Conservation (phyloP, 306 rosid species). For the Ormosia semicastrata region DNA sequence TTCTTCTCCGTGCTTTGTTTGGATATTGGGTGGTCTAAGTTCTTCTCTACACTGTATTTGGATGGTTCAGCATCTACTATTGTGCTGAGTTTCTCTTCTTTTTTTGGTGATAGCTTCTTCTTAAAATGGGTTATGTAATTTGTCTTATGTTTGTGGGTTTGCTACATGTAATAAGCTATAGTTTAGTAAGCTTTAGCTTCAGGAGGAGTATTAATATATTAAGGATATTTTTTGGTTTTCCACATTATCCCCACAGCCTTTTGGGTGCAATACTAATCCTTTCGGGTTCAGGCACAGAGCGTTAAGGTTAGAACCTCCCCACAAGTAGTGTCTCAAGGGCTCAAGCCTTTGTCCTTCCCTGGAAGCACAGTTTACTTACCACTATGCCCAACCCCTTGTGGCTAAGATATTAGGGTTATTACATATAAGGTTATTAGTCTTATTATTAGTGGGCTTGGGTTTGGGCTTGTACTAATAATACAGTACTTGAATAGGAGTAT, state of each 20-base stretch:
- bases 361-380: not conserved
- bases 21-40: not conserved
- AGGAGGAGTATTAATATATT: not conserved
- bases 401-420: not conserved
- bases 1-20: not conserved
- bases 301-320: no score
- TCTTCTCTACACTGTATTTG: not conserved
- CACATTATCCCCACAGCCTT: not conserved
- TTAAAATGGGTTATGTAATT: not conserved
- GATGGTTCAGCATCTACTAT: not conserved
- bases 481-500: not conserved
- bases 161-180: slow-evolving; percentile 3
- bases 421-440: not conserved
- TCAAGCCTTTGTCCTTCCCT: not conserved
- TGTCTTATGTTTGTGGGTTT: not conserved
- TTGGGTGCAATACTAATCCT: not conserved
- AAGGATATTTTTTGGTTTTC: not conserved
- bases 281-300: not conserved
- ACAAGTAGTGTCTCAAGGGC: not conserved
- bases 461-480: not conserved
- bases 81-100: not conserved
- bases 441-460: not conserved
- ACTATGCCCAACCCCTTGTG: not conserved
- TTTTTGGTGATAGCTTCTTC: not conserved
- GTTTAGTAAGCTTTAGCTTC: not conserved